Evolutionary conservation across 1,139 yeast species (phyloP).

Genomic region (Geotrichum candidum): DNA sequence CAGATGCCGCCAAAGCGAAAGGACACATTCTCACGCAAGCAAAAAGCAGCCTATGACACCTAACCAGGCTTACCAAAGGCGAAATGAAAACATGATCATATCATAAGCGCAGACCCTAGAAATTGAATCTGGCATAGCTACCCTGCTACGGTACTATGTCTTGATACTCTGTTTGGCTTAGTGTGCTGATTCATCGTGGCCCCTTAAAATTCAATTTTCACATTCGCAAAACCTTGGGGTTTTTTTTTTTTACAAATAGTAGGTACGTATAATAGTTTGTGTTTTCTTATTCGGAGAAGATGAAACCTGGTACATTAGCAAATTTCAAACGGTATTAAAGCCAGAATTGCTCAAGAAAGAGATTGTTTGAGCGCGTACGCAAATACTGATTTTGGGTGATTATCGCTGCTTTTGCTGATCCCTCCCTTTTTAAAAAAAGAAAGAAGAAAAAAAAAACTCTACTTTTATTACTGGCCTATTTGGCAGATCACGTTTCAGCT

Average conservation of each 20-base stretch:
- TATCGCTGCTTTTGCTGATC: not conserved
- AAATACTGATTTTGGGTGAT: not conserved
- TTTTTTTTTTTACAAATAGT: not conserved
- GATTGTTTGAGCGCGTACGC: not conserved
- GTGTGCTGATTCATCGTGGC: not conserved
- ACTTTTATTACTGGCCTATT: not conserved
- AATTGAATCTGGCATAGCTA: not conserved
- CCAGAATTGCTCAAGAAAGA: not conserved
- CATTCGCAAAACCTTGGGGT: not conserved
- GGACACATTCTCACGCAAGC: not conserved
- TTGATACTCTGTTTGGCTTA: not conserved
- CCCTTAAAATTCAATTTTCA: not conserved
- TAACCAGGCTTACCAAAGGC: not conserved
- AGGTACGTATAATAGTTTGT: not conserved
- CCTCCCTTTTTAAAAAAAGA: not conserved
- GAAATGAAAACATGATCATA: not conserved
- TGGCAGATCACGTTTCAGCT: not conserved
- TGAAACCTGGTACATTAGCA: not conserved
- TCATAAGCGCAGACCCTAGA: not conserved
- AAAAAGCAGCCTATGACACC: not conserved
- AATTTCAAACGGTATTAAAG: not conserved
- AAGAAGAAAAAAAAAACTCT: not conserved
- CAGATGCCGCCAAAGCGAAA: not conserved
- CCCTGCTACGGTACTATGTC: not conserved
- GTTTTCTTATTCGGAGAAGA: not conserved